Base-by-base conservation (phyloP, 2,329 filamentous ascomycete species). In the Venturia oleaginea region DNA sequence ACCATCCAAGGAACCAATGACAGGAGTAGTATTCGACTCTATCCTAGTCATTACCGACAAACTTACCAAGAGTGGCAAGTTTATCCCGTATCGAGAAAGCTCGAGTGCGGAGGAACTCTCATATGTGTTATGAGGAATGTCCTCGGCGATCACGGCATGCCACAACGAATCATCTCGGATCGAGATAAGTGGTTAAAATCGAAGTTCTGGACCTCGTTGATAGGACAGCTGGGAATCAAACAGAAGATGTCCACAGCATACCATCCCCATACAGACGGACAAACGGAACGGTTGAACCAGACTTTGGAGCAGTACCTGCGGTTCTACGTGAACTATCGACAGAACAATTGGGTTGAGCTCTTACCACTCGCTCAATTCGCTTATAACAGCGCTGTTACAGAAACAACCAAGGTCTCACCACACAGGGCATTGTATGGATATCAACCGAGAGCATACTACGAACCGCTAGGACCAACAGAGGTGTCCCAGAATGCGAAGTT, bases 231-330 rank as follows among this genome's bases (percentile, higher is more conserved):
- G 10, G 37, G 62, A 17, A 54, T 67, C 17, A 42, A 63, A 11
- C 24, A 51, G 1, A 66, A 63, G 42, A 59, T 69, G 2, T 70
- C 66, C 1, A 71, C 67, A 3, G 67, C 68, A 13, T 70, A 66
- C 57, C 65, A 71, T 59, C 67, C 67, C 2, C 46, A 71, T 54
- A 71, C 67, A 1, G 66, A 70, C 55, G 66, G 67, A 4, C 60
- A 70, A 46, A 69, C 66, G 4, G 68, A 70, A 38, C 59, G 54
- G 11, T 13, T 46, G 4, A 70, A 70, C 38, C 13, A 68, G 38
- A 30, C 32, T 3, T 37, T 69, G n/a, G 43, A 69, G 42, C 5
- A 65, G 10, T 68, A 68, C 34, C 61, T 69, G 11, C 57, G 62
- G 10, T 27, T 32, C 30, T 69, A 62, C 54, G 37, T 59, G 32